Evolutionary conservation across 176 grass and related monocot genomes (phyloP).

Genomic region (Carex littledalei): DNA sequence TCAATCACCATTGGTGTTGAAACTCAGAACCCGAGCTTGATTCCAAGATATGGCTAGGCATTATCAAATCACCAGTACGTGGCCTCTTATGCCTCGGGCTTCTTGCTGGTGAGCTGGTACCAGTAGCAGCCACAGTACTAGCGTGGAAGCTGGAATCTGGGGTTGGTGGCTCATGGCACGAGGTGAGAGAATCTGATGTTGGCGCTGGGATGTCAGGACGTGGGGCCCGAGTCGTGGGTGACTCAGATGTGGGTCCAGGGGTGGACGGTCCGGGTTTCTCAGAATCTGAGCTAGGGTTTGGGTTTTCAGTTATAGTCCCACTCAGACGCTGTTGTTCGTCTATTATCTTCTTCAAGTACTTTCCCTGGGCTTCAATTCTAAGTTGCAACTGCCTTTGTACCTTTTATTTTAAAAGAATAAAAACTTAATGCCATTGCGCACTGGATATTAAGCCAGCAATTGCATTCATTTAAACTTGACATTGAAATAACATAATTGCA

Average conservation of each 20-base stretch:
- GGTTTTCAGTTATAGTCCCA: conserved; percentile 43
- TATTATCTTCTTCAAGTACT: conserved; percentile 97
- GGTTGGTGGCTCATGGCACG: conserved; percentile 48
- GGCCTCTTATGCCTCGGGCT: conserved; percentile 55
- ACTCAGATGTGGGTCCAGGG: conserved; percentile 66
- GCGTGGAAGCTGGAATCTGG: conserved; percentile 65
- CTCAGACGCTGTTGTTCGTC: conserved; percentile 76
- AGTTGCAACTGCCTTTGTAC: conserved; percentile 97
- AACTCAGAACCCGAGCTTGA: conserved; percentile 66
- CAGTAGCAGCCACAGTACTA: conserved; percentile 6
- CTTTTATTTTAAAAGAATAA: conserved; percentile 19
- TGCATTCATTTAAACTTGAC: background rate
- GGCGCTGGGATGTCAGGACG: conserved; percentile 41
- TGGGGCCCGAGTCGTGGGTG: conserved; percentile 30
- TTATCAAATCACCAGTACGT: conserved; percentile 30
- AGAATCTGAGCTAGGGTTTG: conserved; percentile 37
- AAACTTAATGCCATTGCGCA: conserved; percentile 3
- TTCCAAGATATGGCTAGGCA: conserved; percentile 57
- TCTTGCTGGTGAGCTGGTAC: conserved; percentile 26
- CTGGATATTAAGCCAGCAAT: background rate
- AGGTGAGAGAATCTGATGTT: conserved; percentile 43
- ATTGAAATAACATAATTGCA: background rate
- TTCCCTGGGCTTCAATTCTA: conserved; percentile 96
- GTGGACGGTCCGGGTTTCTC: conserved; percentile 78
- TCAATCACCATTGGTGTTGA: conserved; percentile 42